phyloP scores from a whole-genome alignment of 148 eudicot genomes.

The Vaccinium corymbosum region DNA sequence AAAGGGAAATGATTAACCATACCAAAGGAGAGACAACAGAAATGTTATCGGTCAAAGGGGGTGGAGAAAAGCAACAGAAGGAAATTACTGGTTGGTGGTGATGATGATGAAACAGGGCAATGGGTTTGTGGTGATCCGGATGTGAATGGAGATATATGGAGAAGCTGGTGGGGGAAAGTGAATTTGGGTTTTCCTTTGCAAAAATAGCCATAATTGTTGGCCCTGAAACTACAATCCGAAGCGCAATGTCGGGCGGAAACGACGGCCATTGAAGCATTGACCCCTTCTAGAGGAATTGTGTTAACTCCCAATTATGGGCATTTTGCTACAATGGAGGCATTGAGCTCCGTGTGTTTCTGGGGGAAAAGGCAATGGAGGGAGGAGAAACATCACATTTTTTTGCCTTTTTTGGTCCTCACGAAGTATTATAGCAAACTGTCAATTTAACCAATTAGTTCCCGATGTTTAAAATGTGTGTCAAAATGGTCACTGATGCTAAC shows the following conservation, averaged over 20 bases:
- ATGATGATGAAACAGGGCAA: not conserved
- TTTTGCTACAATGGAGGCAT: too few species aligned
- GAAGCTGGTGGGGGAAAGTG: not conserved
- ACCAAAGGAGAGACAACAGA: not conserved
- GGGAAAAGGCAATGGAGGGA: too few species aligned
- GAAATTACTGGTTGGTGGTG: not conserved
- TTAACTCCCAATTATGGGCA: not conserved
- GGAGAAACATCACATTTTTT: too few species aligned
- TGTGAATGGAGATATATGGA: slow-evolving; percentile 15
- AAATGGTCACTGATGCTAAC: too few species aligned
- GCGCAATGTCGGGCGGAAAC: slow-evolving; percentile 1
- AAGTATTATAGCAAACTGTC: too few species aligned
- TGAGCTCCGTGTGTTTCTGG: too few species aligned
- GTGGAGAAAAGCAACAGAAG: not conserved
- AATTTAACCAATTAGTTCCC: too few species aligned
- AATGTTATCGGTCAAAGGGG: not conserved
- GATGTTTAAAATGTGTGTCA: too few species aligned
- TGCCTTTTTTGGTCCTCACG: too few species aligned
- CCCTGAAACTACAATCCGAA: slow-evolving; percentile 4
- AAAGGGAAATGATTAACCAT: slow-evolving; percentile 19
- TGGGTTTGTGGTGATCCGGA: slow-evolving; percentile 30
- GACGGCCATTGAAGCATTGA: slow-evolving; percentile 13
- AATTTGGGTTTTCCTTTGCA: not conserved
- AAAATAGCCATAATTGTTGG: slow-evolving; percentile 16
- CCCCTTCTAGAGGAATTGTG: not conserved